phyloP scores from a whole-genome alignment of 257 asterid genomes.

The Avicennia marina region DNA sequence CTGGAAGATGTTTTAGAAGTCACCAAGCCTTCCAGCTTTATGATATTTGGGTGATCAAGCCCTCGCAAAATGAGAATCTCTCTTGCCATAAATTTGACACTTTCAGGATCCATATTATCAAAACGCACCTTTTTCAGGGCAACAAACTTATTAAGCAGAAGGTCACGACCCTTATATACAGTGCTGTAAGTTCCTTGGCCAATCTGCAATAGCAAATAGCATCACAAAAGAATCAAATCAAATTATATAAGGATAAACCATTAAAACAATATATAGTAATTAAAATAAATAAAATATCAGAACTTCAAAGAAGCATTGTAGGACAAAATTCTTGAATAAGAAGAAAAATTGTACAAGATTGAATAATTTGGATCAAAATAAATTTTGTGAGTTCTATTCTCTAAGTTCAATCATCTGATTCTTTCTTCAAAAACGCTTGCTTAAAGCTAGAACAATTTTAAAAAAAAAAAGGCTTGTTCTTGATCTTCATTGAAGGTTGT shows the following conservation, averaged over 20 bases:
- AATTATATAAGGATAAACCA: not conserved
- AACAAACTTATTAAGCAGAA: conserved; percentile 38
- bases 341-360: no score
- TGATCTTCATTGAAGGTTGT: no score
- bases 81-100: conserved; percentile 70
- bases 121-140: conserved; percentile 65
- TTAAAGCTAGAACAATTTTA: no score
- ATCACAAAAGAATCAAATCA: not conserved
- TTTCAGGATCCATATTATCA: conserved; percentile 66
- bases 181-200: conserved; percentile 81
- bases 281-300: no score
- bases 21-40: conserved; percentile 64
- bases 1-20: conserved; percentile 53
- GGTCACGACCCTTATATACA: conserved; percentile 59
- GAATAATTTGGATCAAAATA: no score
- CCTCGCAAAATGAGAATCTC: conserved; percentile 53
- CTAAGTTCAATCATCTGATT: no score
- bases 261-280: no score
- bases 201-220: conserved; percentile 29
- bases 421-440: no score
- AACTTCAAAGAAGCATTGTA: no score
- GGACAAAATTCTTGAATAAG: no score
- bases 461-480: no score
- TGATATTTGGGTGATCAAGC: conserved; percentile 64
- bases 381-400: no score